Conservation (phyloP, 768 basidiomycete species). For the Rhodocollybia butyracea region DNA sequence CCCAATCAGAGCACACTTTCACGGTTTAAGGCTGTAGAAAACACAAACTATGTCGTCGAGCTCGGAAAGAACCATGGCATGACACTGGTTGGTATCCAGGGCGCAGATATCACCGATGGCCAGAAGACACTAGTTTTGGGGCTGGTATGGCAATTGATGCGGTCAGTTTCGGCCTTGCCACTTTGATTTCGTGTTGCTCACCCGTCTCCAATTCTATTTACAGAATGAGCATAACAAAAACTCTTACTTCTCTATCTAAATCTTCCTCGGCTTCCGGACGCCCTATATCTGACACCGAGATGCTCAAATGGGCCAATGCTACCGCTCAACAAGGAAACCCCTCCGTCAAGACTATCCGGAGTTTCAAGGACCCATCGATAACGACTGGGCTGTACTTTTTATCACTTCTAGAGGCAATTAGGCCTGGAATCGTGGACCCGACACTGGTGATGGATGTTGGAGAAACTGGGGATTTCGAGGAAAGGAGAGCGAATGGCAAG, state of each 20-base stretch:
- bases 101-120: slow-evolving; percentile 96
- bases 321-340: slow-evolving; percentile 75
- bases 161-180: slow-evolving; percentile 40
- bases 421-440: slow-evolving; percentile 95
- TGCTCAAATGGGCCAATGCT: slow-evolving; percentile 94
- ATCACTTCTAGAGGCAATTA: slow-evolving; percentile 85
- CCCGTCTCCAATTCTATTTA: not conserved
- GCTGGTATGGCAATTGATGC: slow-evolving; percentile 97
- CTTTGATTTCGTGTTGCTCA: not conserved
- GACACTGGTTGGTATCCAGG: slow-evolving; percentile 97
- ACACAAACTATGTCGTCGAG: slow-evolving; percentile 95
- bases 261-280: slow-evolving; percentile 54
- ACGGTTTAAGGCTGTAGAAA: slow-evolving; percentile 96
- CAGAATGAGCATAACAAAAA: slow-evolving; percentile 88
- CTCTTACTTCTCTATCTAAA: slow-evolving; percentile 72
- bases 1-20: slow-evolving; percentile 85
- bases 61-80: slow-evolving; percentile 90
- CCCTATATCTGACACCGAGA: slow-evolving; percentile 88
- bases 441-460: slow-evolving; percentile 63
- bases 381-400: slow-evolving; percentile 92
- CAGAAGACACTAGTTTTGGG: slow-evolving; percentile 89
- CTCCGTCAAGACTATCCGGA: slow-evolving; percentile 63
- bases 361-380: slow-evolving; percentile 91
- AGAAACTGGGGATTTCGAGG: slow-evolving; percentile 72
- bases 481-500: slow-evolving; percentile 88